phyloP scores from a whole-genome alignment of 2,329 filamentous ascomycete genomes.

The Fusarium pseudocircinatum region DNA sequence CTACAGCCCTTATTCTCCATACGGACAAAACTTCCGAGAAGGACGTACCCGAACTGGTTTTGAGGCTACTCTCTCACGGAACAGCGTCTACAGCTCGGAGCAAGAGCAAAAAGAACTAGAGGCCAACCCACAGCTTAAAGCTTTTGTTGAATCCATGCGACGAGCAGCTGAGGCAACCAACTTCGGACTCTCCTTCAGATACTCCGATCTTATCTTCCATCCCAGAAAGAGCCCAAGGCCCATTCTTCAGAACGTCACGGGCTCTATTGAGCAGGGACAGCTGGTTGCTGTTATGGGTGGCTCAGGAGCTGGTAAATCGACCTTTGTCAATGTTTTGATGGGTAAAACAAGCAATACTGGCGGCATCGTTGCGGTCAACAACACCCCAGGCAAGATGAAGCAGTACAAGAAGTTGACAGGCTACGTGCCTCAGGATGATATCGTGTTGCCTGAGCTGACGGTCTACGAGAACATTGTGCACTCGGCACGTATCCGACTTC shows the following conservation, averaged over 20 bases:
- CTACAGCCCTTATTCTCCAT: slow-evolving; percentile 33
- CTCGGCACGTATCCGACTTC: slow-evolving; percentile 64
- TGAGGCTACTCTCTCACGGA: slow-evolving; percentile 49
- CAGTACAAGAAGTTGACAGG: slow-evolving; percentile 68
- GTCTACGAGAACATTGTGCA: slow-evolving; percentile 71
- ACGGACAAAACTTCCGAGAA: slow-evolving; percentile 21
- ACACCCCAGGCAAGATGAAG: slow-evolving; percentile 57
- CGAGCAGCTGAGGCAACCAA: slow-evolving; percentile 60
- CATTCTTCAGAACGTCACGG: slow-evolving; percentile 64
- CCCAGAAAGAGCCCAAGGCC: slow-evolving; percentile 55
- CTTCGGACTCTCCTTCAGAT: slow-evolving; percentile 64
- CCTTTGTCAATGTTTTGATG: slow-evolving; percentile 70
- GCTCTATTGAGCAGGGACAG: slow-evolving; percentile 62
- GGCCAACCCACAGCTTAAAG: slow-evolving; percentile 51
- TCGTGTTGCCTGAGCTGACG: slow-evolving; percentile 67
- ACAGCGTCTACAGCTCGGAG: slow-evolving; percentile 43
- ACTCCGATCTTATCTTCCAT: slow-evolving; percentile 59
- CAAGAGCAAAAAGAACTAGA: slow-evolving; percentile 24
- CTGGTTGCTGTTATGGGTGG: slow-evolving; percentile 70
- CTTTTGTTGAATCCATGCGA: slow-evolving; percentile 63
- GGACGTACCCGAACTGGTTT: slow-evolving; percentile 47
- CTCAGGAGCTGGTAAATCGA: slow-evolving; percentile 68
- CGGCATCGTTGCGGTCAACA: slow-evolving; percentile 63
- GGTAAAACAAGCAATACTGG: slow-evolving; percentile 63
- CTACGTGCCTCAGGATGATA: slow-evolving; percentile 70